Percentiles rank a stretch among this genome's conserved stretches.
These are phyloP conservation scores for Cladophialophora exuberans DNA, from an alignment of 2,329 filamentous ascomycete species.

Conservation along the genomic window DNA sequence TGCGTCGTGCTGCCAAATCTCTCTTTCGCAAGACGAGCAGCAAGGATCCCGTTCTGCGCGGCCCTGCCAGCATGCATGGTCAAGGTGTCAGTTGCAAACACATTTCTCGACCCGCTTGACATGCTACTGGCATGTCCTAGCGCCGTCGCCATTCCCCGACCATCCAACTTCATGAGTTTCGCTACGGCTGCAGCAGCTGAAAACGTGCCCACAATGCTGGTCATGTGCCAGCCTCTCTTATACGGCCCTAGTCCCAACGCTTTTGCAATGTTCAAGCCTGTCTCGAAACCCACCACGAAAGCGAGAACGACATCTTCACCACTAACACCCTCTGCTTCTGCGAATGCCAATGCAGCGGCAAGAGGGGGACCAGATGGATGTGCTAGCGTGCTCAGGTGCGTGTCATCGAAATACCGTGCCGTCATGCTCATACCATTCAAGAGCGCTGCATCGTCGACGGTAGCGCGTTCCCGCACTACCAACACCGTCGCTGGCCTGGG, in stretches of 20 bases:
- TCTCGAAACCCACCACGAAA: conserved; percentile 7
- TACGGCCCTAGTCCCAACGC: conserved; percentile 9
- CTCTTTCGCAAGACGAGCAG: neutral
- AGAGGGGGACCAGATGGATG: conserved; percentile 13
- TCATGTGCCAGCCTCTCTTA: conserved; percentile 16
- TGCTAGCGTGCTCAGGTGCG: conserved; percentile 3
- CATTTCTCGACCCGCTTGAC: conserved; percentile 6
- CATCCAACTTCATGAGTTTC: conserved; percentile 5
- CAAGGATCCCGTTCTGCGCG: conserved; percentile 6
- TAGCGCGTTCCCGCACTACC: conserved; percentile 1
- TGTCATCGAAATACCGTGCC: conserved; percentile 12
- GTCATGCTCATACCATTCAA: conserved; percentile 12
- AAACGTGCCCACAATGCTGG: conserved; percentile 7
- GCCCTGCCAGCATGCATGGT: conserved; percentile 5
- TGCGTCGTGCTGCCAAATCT: neutral
- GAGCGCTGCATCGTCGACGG: conserved; percentile 9
- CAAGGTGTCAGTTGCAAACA: conserved; percentile 9
- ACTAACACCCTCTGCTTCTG: conserved; percentile 5
- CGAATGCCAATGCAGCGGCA: conserved; percentile 6
- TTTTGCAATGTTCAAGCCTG: conserved; percentile 4
- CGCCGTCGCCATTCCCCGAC: conserved; percentile 4
- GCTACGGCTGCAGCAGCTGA: conserved; percentile 1
- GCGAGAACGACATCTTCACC: conserved; percentile 6
- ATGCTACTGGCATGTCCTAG: conserved; percentile 9
- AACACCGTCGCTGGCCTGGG: conserved; percentile 10